Base-by-base conservation (phyloP, 202 grass and related monocot species). In the Panicum hallii region DNA sequence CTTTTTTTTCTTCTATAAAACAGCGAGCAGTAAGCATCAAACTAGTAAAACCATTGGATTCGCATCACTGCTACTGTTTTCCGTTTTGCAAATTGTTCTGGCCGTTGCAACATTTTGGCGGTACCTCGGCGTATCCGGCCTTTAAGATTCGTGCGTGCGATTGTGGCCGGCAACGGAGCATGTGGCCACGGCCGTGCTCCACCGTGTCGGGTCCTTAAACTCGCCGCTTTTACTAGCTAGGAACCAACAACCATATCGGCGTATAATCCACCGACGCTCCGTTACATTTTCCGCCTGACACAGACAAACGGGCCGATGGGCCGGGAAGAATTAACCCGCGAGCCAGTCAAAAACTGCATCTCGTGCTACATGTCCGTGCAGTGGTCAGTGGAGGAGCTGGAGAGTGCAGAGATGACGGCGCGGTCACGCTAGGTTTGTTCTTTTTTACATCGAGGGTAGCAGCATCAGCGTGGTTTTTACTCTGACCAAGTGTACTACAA, bases 61-160 rank as follows among this genome's bases (percentile, higher is more conserved):
- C 0, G 0, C 23, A 68, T 42, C 4, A 22, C 13, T 26, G 32
- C 20, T 70, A 53, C 7, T 1, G 7, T 77, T 60, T 41, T 70
- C 34, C 4, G 3, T 38, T 2, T 1, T 32, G 3, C 15, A 58
- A 66, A 56, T 57, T 12, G 54, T 79, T 85, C 20, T 94, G 83
- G 43, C 90, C 82, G 83, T 95, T 74, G 57, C 6, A 47, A 50
- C 13, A 74, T 63, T 71, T 20, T 77, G 60, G 67, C 30, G 22
- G 12, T n/a, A 67, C 70, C 7, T 81, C 38, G 11, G 46, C 56
- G 17, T 22, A 42, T 13, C 63, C 19, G 7, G 10, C 3, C 69
- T 80, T 74, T 63, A 89, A 67, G 82, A 75, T 85, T 89, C 28
- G 63, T 15, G 67, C 7, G 19, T 9, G 34, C 30, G 14, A 78